phyloP scores from a whole-genome alignment of 306 rosid genomes.

The Oxytropis ochrocephala region DNA sequence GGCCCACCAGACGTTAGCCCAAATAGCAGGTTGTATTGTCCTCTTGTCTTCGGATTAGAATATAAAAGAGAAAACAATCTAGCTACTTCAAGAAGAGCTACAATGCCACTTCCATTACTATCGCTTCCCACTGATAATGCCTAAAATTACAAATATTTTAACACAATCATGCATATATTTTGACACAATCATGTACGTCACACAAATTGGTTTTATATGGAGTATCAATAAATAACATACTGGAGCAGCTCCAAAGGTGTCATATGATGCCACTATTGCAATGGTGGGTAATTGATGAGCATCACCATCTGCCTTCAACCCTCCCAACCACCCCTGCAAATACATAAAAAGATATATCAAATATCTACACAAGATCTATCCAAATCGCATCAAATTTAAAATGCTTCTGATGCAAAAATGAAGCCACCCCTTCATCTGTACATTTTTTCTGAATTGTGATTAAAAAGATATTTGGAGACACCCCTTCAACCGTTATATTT shows the following conservation, averaged over 20 bases:
- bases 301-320: slow-evolving; percentile 81
- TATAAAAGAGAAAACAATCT: slow-evolving; percentile 87
- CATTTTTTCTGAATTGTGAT: slow-evolving; percentile 3
- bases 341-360: slow-evolving; percentile 25
- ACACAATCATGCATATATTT: slow-evolving; percentile 22
- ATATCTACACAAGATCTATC: slow-evolving; percentile 16
- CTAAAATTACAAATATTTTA: slow-evolving; percentile 39
- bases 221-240: slow-evolving; percentile 41
- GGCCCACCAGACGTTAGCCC: slow-evolving; percentile 99
- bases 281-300: slow-evolving; percentile 90
- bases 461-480: neutral
- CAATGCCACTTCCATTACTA: slow-evolving; percentile 94
- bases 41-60: slow-evolving; percentile 96
- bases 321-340: slow-evolving; percentile 95
- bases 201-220: slow-evolving; percentile 5
- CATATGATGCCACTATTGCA: slow-evolving; percentile 97
- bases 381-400: slow-evolving; percentile 5
- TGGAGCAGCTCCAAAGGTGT: slow-evolving; percentile 97
- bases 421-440: neutral
- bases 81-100: slow-evolving; percentile 97
- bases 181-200: slow-evolving; percentile 23
- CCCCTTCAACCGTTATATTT: neutral
- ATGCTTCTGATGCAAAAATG: neutral
- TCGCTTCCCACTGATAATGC: slow-evolving; percentile 96
- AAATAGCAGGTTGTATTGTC: slow-evolving; percentile 85